These are phyloP conservation scores for Tetrapisispora namnaoensis DNA, from an alignment of 805 yeast species.

Conservation along the genomic window DNA sequence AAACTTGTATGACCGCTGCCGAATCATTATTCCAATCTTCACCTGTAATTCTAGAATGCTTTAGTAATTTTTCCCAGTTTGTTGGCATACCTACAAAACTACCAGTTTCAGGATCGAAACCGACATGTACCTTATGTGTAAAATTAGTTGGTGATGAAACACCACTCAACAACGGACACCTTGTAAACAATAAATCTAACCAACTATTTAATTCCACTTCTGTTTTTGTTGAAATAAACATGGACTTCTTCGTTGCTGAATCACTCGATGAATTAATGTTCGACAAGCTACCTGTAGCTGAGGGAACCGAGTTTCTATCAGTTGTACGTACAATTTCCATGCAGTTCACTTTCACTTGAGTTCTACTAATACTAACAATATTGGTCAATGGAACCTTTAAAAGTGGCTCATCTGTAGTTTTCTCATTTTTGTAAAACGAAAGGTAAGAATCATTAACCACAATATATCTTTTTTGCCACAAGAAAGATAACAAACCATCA, in stretches of 20 bases:
- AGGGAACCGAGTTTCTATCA: constrained; percentile 20
- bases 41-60: constrained; percentile 80
- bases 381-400: constrained; percentile 47
- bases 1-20: constrained; percentile 86
- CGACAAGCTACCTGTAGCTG: constrained; percentile 4
- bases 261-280: constrained; percentile 6
- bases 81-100: constrained; percentile 88
- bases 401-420: constrained; percentile 35
- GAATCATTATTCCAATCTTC: constrained; percentile 92
- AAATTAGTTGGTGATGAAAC: constrained; percentile 92
- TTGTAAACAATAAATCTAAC: constrained; percentile 79
- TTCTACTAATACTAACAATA: constrained; percentile 54
- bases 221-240: constrained; percentile 65
- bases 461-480: constrained; percentile 87
- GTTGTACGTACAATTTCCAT: constrained; percentile 61
- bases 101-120: constrained; percentile 76
- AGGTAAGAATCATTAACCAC: constrained; percentile 67
- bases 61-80: constrained; percentile 81
- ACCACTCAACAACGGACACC: constrained; percentile 51
- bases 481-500: constrained; percentile 78
- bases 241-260: constrained; percentile 40
- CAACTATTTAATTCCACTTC: constrained; percentile 77
- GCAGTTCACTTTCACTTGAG: constrained; percentile 65
- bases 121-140: constrained; percentile 87
- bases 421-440: constrained; percentile 64